Conservation (phyloP, 1,284 basidiomycete genomes). For the Cutaneotrichosporon dermatis region DNA sequence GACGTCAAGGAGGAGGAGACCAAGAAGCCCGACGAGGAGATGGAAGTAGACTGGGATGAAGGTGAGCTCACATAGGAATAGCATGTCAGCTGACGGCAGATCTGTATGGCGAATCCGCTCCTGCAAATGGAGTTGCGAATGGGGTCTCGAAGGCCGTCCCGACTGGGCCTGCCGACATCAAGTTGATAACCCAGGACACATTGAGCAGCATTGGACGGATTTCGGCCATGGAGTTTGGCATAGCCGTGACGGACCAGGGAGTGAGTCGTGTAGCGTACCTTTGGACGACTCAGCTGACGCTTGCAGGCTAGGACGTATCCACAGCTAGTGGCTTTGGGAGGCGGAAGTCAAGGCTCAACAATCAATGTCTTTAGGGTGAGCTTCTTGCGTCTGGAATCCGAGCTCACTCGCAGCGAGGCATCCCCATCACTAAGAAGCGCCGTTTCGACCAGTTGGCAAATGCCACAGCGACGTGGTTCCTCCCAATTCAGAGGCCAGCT, state of each 20-base stretch:
- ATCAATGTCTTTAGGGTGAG: conserved; percentile 83
- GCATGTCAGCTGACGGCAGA: conserved; percentile 25
- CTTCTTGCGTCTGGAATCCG: too few species aligned
- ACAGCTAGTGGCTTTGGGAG: conserved; percentile 76
- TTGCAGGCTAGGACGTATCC: conserved; percentile 67
- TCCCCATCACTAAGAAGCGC: conserved; percentile 69
- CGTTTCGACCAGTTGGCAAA: conserved; percentile 76
- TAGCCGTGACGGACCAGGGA: conserved; percentile 41
- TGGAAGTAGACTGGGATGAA: conserved; percentile 70
- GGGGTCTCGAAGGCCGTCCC: conserved; percentile 15
- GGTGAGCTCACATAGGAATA: conserved; percentile 50
- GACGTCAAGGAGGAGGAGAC: conserved; percentile 24
- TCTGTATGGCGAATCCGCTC: conserved; percentile 45
- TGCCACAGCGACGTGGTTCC: conserved; percentile 74
- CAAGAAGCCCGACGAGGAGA: conserved; percentile 46
- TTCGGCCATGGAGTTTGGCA: conserved; percentile 67
- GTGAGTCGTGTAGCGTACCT: conserved; percentile 13
- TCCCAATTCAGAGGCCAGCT: conserved; percentile 55
- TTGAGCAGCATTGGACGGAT: conserved; percentile 76
- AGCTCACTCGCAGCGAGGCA: conserved; percentile 58
- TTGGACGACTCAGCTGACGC: neutral
- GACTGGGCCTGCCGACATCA: conserved; percentile 56
- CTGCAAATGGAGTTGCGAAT: conserved; percentile 10
- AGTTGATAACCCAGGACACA: conserved; percentile 59
- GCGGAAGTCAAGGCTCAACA: conserved; percentile 66